These are phyloP conservation scores for Thalia dealbata DNA, from an alignment of 176 grass and related monocot species.

Conservation along the genomic window DNA sequence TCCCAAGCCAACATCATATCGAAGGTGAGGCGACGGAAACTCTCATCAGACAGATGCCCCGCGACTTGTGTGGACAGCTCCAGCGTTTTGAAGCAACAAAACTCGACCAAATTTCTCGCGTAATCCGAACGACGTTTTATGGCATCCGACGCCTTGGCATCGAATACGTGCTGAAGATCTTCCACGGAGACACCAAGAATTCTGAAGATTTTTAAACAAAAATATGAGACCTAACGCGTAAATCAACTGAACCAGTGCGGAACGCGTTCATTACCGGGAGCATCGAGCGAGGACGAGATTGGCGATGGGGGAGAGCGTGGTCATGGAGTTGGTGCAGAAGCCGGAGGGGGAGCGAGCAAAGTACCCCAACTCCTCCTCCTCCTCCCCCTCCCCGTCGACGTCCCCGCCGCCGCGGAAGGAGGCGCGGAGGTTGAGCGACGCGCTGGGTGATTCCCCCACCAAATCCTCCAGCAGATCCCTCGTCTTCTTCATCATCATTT, in stretches of 20 bases:
- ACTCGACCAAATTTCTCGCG: slow-evolving; percentile 82
- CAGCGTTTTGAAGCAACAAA: slow-evolving; percentile 84
- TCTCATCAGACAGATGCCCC: slow-evolving; percentile 72
- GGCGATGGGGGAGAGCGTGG: slow-evolving; percentile 52
- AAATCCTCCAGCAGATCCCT: slow-evolving; percentile 74
- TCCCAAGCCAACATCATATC: slow-evolving; percentile 99
- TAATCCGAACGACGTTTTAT: slow-evolving; percentile 54
- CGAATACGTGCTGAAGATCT: slow-evolving; percentile 66
- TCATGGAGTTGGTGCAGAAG: slow-evolving; percentile 31
- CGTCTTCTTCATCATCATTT: slow-evolving; percentile 79
- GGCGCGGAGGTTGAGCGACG: slow-evolving; percentile 39
- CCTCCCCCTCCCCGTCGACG: no score
- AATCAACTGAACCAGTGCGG: no score
- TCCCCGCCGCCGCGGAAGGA: slow-evolving; percentile 11
- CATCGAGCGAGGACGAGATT: slow-evolving; percentile 65
- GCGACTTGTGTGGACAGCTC: slow-evolving; percentile 45
- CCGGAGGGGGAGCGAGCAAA: slow-evolving; percentile 38
- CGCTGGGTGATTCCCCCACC: slow-evolving; percentile 68
- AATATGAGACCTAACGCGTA: not conserved
- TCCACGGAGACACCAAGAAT: slow-evolving; percentile 49
- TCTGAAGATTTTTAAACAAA: slow-evolving; percentile 25
- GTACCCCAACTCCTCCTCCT: slow-evolving; percentile 40
- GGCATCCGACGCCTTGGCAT: slow-evolving; percentile 59
- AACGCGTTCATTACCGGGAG: slow-evolving; percentile 36
- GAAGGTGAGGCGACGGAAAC: slow-evolving; percentile 54